Evolutionary conservation across 2,329 filamentous ascomycete genomes (phyloP).

Genomic region (Chaetomiaceae sp.): DNA sequence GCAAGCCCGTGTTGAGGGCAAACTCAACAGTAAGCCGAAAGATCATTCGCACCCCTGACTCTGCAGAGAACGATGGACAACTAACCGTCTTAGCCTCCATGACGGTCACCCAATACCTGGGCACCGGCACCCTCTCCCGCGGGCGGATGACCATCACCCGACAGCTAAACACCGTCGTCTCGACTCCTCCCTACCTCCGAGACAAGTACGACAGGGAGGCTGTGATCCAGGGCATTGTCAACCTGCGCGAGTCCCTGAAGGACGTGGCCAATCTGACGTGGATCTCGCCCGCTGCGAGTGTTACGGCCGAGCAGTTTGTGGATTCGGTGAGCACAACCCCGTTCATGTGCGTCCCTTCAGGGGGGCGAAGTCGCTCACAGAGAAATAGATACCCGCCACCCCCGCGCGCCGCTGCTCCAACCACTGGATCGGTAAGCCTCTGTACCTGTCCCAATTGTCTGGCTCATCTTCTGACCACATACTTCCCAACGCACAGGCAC

Average conservation of each 20-base stretch:
- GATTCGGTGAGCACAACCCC: constrained; percentile 36
- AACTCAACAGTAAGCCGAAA: constrained; percentile 21
- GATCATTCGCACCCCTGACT: no score
- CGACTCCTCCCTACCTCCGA: constrained; percentile 54
- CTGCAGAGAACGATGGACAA: background rate
- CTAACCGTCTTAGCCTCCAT: constrained; percentile 37
- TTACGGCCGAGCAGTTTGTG: constrained; percentile 53
- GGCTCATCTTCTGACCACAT: background rate
- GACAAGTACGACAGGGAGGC: constrained; percentile 56
- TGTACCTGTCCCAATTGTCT: no score
- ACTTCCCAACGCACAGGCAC: constrained; percentile 23
- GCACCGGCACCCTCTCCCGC: constrained; percentile 56
- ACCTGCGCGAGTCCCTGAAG: constrained; percentile 50
- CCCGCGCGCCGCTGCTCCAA: constrained; percentile 40
- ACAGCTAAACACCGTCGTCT: constrained; percentile 55
- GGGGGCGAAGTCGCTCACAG: constrained; percentile 17
- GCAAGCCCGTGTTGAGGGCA: constrained; percentile 39
- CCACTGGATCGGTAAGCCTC: constrained; percentile 43
- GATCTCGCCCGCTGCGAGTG: constrained; percentile 47
- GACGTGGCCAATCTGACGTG: constrained; percentile 51
- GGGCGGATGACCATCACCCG: constrained; percentile 57
- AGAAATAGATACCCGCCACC: constrained; percentile 34
- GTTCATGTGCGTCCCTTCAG: background rate
- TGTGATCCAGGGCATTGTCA: constrained; percentile 58
- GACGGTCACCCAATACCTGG: constrained; percentile 57